These are phyloP conservation scores for Solanum hybrid DNA, from an alignment of 305 asterid species.

Conservation along the genomic window DNA sequence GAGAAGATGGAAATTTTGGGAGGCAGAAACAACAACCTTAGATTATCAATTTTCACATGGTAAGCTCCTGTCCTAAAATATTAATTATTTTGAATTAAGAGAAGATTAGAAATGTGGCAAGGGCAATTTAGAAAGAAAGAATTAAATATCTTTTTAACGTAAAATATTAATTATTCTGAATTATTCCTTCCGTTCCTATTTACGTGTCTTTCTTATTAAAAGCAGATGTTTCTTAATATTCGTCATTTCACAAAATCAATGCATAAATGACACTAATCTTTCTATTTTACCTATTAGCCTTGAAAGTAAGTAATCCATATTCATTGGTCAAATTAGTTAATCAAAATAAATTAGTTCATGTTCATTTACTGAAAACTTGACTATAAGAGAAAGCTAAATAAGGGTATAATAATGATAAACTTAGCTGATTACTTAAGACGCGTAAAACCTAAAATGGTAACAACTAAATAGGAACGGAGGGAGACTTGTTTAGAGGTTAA, in stretches of 20 bases:
- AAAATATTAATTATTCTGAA: not conserved
- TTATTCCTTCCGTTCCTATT: not conserved
- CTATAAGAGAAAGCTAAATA: not conserved
- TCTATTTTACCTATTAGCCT: not conserved
- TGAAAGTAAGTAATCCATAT: not conserved
- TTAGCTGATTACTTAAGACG: not conserved
- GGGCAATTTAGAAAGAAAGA: not conserved
- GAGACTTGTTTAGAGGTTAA: not conserved
- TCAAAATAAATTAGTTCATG: not conserved
- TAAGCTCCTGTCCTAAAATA: constrained; percentile 3
- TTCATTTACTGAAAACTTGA: not conserved
- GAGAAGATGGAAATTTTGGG: constrained; percentile 73
- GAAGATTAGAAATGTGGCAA: not conserved
- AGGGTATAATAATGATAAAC: not conserved
- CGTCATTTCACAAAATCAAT: not conserved
- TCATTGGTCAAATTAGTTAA: not conserved
- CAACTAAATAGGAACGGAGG: not conserved
- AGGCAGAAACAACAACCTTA: constrained; percentile 67
- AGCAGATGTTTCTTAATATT: too few species aligned
- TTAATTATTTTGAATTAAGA: not conserved
- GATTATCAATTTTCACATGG: constrained; percentile 73
- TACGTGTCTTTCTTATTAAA: too few species aligned
- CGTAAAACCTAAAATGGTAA: too few species aligned
- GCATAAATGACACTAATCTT: not conserved
- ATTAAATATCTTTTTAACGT: not conserved